Base-by-base conservation (phyloP, 1,284 basidiomycete species). In the Fomitopsis betulina region DNA sequence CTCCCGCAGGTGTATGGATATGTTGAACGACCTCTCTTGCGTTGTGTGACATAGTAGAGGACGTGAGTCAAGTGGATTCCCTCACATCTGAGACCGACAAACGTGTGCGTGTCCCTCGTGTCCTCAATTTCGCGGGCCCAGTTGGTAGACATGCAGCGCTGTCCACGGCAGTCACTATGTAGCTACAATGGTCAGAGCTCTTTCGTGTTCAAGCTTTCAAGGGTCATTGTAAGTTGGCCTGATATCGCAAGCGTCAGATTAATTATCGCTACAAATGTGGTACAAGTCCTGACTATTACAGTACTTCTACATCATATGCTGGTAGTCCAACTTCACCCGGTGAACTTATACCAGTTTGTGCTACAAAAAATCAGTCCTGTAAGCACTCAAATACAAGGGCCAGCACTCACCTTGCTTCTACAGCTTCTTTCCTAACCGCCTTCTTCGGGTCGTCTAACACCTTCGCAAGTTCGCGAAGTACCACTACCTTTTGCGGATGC, bases 361-460 rank as follows among this genome's bases (percentile, higher is more conserved):
- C 83, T 85, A 58, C 27, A 3, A 53, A 27, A 27, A 39, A 5
- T 25, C 35, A 45, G 27, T 54, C 25, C 33, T 10, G 19, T 10
- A 30, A 38, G 17, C 12, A 15, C 33, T 32, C 55, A 49, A 19
- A 23, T 59, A 38, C 15, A 12, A 15, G 10, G 9, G 17, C 1
- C 35, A 37, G 12, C 21, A 63, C 76, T 30, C 63, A 80, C 81
- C 95, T 77, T 55, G 93, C 88, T 68, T 93, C 86, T 6, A 98
- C 96, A 0, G 94, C 95, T 66, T 91, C 91, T 65, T 85, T 87
- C 45, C 95, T 78, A 8, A 98, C 94, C 1, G 75, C 74, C 60
- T 89, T 79, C 68, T 89, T 90, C 2, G 90, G 89, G 73, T 98
- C 96, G 70, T 98, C 96, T 49, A 97, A 72, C 9, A 81, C 83